Evolutionary conservation across 495 filamentous ascomycete species (phyloP).

Genomic region (Zalerion maritima): DNA sequence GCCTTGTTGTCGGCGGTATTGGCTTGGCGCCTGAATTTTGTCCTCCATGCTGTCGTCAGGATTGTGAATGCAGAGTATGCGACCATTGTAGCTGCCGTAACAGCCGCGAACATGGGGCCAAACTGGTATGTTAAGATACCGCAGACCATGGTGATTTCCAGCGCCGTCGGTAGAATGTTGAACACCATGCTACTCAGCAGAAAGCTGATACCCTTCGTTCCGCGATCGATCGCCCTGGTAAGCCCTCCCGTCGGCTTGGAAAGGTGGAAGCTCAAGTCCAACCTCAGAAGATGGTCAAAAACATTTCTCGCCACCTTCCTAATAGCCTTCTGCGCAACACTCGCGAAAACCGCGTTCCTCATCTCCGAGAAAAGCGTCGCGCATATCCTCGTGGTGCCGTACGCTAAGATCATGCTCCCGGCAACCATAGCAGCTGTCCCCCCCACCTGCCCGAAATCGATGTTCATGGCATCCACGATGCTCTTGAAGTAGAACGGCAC

Average conservation of each 20-base stretch:
- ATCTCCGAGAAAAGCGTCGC: constrained; percentile 80
- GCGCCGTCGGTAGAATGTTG: constrained; percentile 81
- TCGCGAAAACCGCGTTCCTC: constrained; percentile 91
- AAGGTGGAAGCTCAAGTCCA: constrained; percentile 90
- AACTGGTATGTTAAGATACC: constrained; percentile 92
- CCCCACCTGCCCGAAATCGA: constrained; percentile 69
- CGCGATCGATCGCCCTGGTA: constrained; percentile 87
- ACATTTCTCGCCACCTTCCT: constrained; percentile 80
- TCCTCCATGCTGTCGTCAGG: constrained; percentile 87
- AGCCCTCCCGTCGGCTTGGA: constrained; percentile 87
- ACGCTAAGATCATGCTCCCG: constrained; percentile 82
- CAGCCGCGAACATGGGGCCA: constrained; percentile 76
- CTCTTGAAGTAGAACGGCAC: constrained; percentile 97
- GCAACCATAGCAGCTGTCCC: constrained; percentile 81
- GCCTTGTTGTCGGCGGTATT: constrained; percentile 94
- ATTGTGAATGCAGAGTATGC: constrained; percentile 93
- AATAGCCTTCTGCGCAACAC: constrained; percentile 93
- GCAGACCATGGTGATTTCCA: constrained; percentile 92
- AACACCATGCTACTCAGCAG: constrained; percentile 96
- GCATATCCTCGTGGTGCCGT: constrained; percentile 76
- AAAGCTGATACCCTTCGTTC: constrained; percentile 97
- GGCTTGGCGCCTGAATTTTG: constrained; percentile 84
- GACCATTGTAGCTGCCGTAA: constrained; percentile 82
- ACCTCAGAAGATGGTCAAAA: constrained; percentile 73
- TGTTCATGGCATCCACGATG: constrained; percentile 94